Conservation (phyloP, 345 rosid genomes). For the Brassica rapa region DNA sequence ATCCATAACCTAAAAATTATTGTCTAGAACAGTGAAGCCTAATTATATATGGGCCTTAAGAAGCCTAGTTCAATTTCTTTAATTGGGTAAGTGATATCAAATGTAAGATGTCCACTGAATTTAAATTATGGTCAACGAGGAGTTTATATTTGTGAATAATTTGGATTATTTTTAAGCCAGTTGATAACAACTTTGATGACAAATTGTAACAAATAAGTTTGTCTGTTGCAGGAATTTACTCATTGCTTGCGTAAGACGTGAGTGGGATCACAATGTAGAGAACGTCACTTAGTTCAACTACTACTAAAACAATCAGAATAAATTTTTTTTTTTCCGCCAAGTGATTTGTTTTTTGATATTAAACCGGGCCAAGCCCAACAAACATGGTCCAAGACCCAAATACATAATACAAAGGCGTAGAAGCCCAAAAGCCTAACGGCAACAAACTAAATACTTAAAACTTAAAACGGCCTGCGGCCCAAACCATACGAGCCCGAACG, state of each 20-base stretch:
- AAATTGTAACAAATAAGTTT: constrained; percentile 31
- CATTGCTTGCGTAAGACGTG: constrained; percentile 35
- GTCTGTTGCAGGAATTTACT: constrained; percentile 33
- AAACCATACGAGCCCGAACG: no score
- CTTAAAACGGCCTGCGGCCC: no score
- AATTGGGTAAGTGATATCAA: not conserved
- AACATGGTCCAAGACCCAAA: no score
- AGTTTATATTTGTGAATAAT: constrained; percentile 8
- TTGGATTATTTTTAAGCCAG: not conserved
- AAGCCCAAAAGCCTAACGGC: no score
- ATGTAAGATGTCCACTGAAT: not conserved
- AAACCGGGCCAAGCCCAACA: no score
- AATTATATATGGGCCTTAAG: constrained; percentile 9
- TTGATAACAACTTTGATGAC: constrained; percentile 20
- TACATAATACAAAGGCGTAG: no score
- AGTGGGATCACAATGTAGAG: not conserved
- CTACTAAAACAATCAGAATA: constrained; percentile 25
- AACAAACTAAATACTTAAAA: no score
- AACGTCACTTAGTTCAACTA: constrained; percentile 31
- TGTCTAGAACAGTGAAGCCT: not conserved
- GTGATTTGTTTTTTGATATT: no score
- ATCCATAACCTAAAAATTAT: not conserved
- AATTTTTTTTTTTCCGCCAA: no score
- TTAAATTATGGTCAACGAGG: not conserved
- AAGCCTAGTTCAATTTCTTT: not conserved